A percentile compares a stretch with the other conserved stretches of the same genome.
Conservation (phyloP, 2,329 filamentous ascomycete species). For the Tolypocladium endophyticum region DNA sequence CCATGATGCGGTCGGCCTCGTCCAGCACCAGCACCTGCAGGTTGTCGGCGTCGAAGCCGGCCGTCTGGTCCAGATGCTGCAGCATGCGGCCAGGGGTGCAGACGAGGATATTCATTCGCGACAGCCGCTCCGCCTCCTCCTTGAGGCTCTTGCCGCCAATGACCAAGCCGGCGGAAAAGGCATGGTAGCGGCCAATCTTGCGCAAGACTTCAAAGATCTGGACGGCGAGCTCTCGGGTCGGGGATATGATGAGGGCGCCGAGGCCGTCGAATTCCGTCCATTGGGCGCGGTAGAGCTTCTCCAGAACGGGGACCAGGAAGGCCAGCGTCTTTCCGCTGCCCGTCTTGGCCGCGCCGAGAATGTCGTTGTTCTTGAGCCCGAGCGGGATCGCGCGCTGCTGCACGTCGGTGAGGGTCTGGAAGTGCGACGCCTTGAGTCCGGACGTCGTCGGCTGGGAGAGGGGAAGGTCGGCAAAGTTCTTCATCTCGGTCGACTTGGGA, state of each 20-base stretch:
- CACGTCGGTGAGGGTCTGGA: conserved; percentile 82
- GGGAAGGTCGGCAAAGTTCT: conserved; percentile 73
- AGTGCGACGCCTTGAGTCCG: conserved; percentile 79
- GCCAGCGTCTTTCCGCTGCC: conserved; percentile 92
- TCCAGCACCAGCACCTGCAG: conserved; percentile 88
- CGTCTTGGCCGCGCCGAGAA: conserved; percentile 90
- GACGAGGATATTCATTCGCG: conserved; percentile 92
- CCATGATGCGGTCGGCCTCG: conserved; percentile 92
- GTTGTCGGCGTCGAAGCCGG: conserved; percentile 80
- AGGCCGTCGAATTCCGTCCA: conserved; percentile 89
- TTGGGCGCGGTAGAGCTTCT: conserved; percentile 80
- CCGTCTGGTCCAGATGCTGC: conserved; percentile 91
- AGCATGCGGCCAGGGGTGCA: conserved; percentile 92
- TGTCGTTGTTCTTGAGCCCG: conserved; percentile 75
- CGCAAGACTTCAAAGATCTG: conserved; percentile 93
- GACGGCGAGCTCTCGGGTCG: conserved; percentile 87
- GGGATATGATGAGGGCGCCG: conserved; percentile 84
- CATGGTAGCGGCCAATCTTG: conserved; percentile 80
- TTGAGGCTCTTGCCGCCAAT: conserved; percentile 88
- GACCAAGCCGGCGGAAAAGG: conserved; percentile 83
- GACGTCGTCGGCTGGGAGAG: conserved; percentile 69
- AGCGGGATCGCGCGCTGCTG: conserved; percentile 82
- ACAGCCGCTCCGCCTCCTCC: conserved; percentile 75
- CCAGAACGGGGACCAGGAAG: conserved; percentile 83
- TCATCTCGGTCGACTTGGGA: conserved; percentile 44